These are phyloP conservation scores for Annona squamosa DNA, from an alignment of 164 flowering plant species.

Conservation along the genomic window DNA sequence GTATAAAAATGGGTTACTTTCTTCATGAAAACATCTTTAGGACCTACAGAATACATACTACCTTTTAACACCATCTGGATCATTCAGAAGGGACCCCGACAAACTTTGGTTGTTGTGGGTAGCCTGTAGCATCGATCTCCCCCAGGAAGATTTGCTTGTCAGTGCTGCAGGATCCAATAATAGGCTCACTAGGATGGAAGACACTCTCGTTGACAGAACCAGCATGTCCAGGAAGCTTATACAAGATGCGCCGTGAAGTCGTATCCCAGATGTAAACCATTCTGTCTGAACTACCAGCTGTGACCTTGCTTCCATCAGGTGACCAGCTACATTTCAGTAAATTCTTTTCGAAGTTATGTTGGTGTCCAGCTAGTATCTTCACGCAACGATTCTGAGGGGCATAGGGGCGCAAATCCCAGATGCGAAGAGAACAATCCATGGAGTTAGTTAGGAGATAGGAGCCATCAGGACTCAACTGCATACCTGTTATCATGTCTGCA, in stretches of 20 bases:
- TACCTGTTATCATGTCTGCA: conserved; percentile 82
- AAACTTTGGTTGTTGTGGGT: background rate
- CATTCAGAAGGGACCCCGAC: no score
- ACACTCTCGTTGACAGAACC: conserved; percentile 89
- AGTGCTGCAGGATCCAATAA: conserved; percentile 87
- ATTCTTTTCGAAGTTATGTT: conserved; percentile 94
- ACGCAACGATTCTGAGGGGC: conserved; percentile 96
- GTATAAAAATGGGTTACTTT: conserved; percentile 1
- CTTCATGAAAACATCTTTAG: conserved; percentile 2
- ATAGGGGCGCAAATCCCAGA: conserved; percentile 99
- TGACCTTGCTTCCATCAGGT: conserved; percentile 95
- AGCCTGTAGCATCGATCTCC: conserved; percentile 41
- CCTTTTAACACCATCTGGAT: conserved; percentile 1
- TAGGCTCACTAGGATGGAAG: conserved; percentile 88
- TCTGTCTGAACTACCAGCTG: conserved; percentile 89
- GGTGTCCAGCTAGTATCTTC: conserved; percentile 87
- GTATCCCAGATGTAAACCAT: conserved; percentile 99
- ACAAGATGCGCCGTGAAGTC: conserved; percentile 74
- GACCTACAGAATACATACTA: conserved; percentile 4
- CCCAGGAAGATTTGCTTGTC: conserved; percentile 92
- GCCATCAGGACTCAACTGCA: conserved; percentile 99
- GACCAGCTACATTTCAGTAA: conserved; percentile 96
- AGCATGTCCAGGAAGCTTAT: conserved; percentile 94
- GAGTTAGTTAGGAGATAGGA: conserved; percentile 91
- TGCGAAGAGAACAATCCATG: conserved; percentile 90